Conservation (phyloP, 2,329 filamentous ascomycete species). For the Metarhizium guizhouense region DNA sequence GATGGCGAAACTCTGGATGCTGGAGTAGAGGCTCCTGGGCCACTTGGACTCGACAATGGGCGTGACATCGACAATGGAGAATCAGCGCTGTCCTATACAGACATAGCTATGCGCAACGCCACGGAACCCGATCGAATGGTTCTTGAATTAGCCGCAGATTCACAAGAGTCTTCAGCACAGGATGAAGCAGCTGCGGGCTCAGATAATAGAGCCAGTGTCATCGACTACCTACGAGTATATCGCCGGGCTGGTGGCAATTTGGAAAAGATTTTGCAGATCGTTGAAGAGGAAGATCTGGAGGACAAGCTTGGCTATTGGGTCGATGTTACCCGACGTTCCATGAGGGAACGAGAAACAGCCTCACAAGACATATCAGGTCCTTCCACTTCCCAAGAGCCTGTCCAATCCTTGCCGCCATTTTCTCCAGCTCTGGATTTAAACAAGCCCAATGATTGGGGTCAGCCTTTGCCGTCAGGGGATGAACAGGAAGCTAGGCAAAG, state of each 20-base stretch:
- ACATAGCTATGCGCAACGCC: not conserved
- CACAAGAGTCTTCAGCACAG: not conserved
- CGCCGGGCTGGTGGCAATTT: constrained; percentile 51
- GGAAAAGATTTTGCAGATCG: constrained; percentile 49
- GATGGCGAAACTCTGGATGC: constrained; percentile 24
- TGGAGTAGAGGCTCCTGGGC: constrained; percentile 9
- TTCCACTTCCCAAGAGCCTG: not conserved
- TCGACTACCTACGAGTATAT: constrained; percentile 43
- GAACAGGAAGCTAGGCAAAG: not conserved
- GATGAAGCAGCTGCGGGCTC: not conserved
- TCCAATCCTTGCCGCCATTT: not conserved
- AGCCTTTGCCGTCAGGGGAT: not conserved
- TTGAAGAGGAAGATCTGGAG: constrained; percentile 49
- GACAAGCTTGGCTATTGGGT: constrained; percentile 53
- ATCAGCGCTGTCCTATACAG: not conserved
- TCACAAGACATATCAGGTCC: not conserved
- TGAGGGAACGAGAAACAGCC: constrained; percentile 13
- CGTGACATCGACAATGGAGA: not conserved
- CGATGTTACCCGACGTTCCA: constrained; percentile 34
- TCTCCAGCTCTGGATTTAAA: not conserved
- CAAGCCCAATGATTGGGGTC: not conserved
- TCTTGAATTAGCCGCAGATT: not conserved
- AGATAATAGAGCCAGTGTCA: constrained; percentile 16
- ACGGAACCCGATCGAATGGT: not conserved
- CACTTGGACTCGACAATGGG: not conserved